These are phyloP conservation scores for Osmozyma mogii DNA, from an alignment of 805 yeast species.

Conservation along the genomic window DNA sequence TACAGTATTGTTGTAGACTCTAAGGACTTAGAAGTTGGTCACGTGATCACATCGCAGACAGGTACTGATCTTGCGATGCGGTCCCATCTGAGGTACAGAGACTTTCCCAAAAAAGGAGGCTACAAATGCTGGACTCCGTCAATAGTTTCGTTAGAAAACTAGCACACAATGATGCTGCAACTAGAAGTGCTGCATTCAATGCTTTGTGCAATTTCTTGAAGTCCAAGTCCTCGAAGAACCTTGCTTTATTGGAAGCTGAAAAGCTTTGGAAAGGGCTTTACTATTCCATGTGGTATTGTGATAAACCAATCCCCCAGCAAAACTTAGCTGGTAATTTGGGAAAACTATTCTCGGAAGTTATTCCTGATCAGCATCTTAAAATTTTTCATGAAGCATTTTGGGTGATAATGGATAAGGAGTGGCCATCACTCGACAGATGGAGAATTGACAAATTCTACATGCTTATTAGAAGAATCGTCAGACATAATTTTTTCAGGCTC, in stretches of 20 bases:
- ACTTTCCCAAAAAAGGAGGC: too few relatives aligned
- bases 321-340: conserved; percentile 70
- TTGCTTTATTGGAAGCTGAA: conserved; percentile 51
- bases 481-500: conserved; percentile 55
- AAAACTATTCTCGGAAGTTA: conserved; percentile 37
- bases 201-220: conserved; percentile 53
- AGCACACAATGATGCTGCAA: conserved; percentile 74
- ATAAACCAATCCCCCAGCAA: conserved; percentile 89
- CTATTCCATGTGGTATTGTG: conserved; percentile 95
- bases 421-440: conserved; percentile 78
- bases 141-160: conserved; percentile 73
- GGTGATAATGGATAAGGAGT: conserved; percentile 68
- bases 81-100: too few relatives aligned
- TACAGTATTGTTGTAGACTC: too few relatives aligned
- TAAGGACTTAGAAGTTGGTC: too few relatives aligned
- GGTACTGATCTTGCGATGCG: too few relatives aligned
- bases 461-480: conserved; percentile 68
- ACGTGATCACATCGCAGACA: too few relatives aligned
- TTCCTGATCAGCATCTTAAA: conserved; percentile 36
- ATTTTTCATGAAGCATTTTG: conserved; percentile 70
- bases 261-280: conserved; percentile 96
- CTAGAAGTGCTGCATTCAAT: conserved; percentile 66
- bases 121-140: too few relatives aligned
- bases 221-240: conserved; percentile 27
- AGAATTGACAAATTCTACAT: conserved; percentile 83